Base-by-base conservation (phyloP, 495 filamentous ascomycete genomes). In the Aspergillus indologenus region DNA sequence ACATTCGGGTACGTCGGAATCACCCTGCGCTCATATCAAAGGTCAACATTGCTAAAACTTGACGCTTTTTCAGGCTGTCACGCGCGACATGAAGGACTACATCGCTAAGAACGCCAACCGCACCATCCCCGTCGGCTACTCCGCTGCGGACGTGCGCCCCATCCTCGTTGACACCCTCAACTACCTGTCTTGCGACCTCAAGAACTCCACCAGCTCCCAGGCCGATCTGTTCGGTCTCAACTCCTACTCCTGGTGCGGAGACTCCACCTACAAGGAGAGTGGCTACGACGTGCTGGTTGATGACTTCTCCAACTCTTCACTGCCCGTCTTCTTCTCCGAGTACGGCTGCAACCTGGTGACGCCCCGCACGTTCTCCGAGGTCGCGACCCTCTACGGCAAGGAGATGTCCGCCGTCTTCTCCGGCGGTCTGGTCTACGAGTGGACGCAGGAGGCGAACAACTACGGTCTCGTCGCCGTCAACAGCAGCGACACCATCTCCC, bases 251-350 rank as follows among this genome's bases (percentile, higher is more conserved):
- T 98, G 93, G 93, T 98, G 93, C 65, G 92, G 91, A 46, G 77
- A 86, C 44, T 87, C 89, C 53, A 83, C 76, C 60, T 94, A 86
- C 80, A 73, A 81, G 40, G 82, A 81, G 48, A 83, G 87, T 2
- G 80, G 85, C 60, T 98, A 91, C 73, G 76, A 95, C 69, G 71
- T 77, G 15, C 79, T 98, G 4, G 85, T 89, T 45, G 68, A 76
- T 9, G 81, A 87, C 65, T 95, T 98, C 78, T 70, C 72, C 53
- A 82, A 82, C 61, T 86, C 83, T 55, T 87, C 86, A 29, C 80
- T 96, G 54, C 93, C 93, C 20, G 83, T 97, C 55, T 96, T 98
- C 84, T 96, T 95, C 81, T 93, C 90, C 64, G 94, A 98, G 75
- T 98, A 89, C 60, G 94, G 94, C 60, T 98, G 94, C 83, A 98